A percentile compares a stretch with the other conserved stretches of the same genome.
Evolutionary conservation across 1,284 basidiomycete species (phyloP).

Genomic region (Irpex sp.): DNA sequence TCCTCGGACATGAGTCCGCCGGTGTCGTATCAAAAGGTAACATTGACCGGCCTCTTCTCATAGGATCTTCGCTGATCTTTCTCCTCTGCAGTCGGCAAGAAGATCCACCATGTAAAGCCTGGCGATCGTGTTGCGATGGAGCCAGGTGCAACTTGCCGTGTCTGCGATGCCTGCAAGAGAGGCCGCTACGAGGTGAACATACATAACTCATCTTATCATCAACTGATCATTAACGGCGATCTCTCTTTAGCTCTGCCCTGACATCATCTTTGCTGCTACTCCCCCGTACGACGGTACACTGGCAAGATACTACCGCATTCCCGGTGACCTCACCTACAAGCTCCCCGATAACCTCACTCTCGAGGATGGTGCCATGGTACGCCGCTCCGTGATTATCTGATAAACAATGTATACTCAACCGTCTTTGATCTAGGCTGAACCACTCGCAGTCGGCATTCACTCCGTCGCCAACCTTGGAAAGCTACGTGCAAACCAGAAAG

Average conservation of each 20-base stretch:
- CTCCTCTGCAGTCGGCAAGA: conserved; percentile 52
- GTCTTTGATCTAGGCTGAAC: conserved; percentile 71
- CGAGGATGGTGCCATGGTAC: conserved; percentile 83
- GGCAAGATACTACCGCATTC: conserved; percentile 75
- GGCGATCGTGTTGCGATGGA: conserved; percentile 89
- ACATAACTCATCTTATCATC: neutral
- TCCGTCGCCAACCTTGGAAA: conserved; percentile 78
- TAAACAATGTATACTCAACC: neutral
- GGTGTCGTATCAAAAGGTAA: conserved; percentile 53
- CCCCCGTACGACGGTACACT: conserved; percentile 90
- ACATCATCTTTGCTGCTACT: conserved; percentile 85
- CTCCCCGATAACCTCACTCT: conserved; percentile 73
- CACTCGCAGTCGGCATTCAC: conserved; percentile 90
- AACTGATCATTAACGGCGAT: neutral
- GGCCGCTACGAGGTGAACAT: conserved; percentile 73
- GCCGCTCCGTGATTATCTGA: conserved; percentile 12
- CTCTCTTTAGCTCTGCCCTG: conserved; percentile 57
- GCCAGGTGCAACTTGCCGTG: conserved; percentile 74
- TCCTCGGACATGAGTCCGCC: conserved; percentile 65
- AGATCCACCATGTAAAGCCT: conserved; percentile 71
- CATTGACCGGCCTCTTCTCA: neutral
- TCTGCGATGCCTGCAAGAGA: conserved; percentile 71
- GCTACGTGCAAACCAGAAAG: conserved; percentile 69
- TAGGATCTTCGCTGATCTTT: neutral
- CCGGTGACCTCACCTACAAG: conserved; percentile 70